Conservation (phyloP, 2,329 filamentous ascomycete genomes). For the Arthrobotrys conoides region DNA sequence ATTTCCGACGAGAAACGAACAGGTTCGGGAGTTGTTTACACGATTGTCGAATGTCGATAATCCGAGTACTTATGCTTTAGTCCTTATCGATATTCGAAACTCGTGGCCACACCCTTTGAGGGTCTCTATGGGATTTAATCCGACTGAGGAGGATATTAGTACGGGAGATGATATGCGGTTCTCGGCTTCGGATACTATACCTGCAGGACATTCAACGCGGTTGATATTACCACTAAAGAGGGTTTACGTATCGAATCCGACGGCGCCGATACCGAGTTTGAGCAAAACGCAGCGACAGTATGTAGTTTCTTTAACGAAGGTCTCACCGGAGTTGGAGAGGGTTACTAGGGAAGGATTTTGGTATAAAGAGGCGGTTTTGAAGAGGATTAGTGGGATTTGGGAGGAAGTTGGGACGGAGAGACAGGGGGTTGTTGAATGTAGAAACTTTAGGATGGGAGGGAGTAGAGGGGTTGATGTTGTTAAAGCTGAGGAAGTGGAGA, state of each 20-base stretch:
- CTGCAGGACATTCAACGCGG: slow-evolving; percentile 79
- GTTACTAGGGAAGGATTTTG: slow-evolving; percentile 87
- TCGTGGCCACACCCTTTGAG: slow-evolving; percentile 85
- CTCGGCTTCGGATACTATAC: slow-evolving; percentile 71
- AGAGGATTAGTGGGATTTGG: slow-evolving; percentile 80
- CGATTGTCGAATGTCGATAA: slow-evolving; percentile 67
- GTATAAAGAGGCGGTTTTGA: slow-evolving; percentile 86
- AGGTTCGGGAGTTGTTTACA: slow-evolving; percentile 69
- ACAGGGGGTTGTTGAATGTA: slow-evolving; percentile 80
- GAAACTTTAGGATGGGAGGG: slow-evolving; percentile 77
- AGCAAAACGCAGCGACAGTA: slow-evolving; percentile 90
- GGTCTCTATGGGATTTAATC: slow-evolving; percentile 72
- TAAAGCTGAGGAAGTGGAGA: slow-evolving; percentile 82
- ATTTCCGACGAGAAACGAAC: slow-evolving; percentile 62
- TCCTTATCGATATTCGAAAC: slow-evolving; percentile 88
- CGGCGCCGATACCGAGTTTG: slow-evolving; percentile 82
- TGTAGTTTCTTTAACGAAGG: slow-evolving; percentile 84
- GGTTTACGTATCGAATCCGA: slow-evolving; percentile 81
- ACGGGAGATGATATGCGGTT: slow-evolving; percentile 67
- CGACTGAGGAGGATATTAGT: slow-evolving; percentile 55
- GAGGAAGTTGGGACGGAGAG: slow-evolving; percentile 73
- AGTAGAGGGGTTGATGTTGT: slow-evolving; percentile 82
- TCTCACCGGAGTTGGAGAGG: slow-evolving; percentile 83
- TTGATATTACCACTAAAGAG: slow-evolving; percentile 82
- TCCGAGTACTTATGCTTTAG: slow-evolving; percentile 78